Evolutionary conservation across 2,329 filamentous ascomycete species (phyloP).

Genomic region (Hypoxylon sp.): DNA sequence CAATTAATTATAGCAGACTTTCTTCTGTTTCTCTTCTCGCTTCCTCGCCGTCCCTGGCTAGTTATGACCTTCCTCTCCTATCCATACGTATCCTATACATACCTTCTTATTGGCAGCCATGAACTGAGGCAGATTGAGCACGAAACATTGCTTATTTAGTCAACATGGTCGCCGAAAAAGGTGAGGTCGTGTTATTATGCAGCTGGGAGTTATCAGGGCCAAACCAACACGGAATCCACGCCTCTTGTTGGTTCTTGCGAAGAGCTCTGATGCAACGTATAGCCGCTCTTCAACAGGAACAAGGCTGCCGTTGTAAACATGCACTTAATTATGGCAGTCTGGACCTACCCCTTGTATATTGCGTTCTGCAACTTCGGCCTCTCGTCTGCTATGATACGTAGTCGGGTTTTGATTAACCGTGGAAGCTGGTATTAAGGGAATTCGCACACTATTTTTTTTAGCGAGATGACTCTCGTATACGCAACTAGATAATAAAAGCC

Average conservation of each 20-base stretch:
- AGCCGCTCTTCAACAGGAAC: background rate
- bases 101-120: background rate
- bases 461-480: background rate
- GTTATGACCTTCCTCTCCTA: background rate
- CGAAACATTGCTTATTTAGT: background rate
- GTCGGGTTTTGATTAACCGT: background rate
- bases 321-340: background rate
- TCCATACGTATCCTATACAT: background rate
- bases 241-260: background rate
- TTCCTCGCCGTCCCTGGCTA: background rate
- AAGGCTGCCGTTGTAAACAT: background rate
- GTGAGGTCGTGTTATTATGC: background rate
- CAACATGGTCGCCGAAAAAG: background rate
- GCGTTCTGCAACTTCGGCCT: background rate
- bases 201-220: background rate
- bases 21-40: background rate
- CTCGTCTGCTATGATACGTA: background rate
- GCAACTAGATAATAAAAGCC: background rate
- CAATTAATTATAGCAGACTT: background rate
- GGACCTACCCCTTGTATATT: conserved; percentile 9
- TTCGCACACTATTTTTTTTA: conserved; percentile 6
- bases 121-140: background rate
- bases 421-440: background rate
- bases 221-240: conserved; percentile 15
- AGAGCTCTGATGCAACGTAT: background rate